Percentiles rank a stretch among this genome's conserved stretches.
Evolutionary conservation across 1,284 basidiomycete genomes (phyloP).

Genomic region (Boletus mariae): DNA sequence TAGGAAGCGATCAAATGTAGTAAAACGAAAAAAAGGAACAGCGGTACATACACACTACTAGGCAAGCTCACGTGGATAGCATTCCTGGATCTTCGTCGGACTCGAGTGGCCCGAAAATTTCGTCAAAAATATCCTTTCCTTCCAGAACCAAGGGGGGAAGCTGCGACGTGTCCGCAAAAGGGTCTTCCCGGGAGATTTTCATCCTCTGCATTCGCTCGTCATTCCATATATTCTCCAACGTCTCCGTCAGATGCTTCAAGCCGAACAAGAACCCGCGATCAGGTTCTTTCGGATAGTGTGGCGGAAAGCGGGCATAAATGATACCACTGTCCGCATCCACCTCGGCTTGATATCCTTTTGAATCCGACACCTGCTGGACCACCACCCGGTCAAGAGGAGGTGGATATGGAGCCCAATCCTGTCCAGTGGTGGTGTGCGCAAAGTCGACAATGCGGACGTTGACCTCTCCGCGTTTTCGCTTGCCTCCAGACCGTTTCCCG

Average conservation of each 20-base stretch:
- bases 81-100: slow-evolving; percentile 66
- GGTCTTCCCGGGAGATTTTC: slow-evolving; percentile 60
- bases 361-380: slow-evolving; percentile 50
- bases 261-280: slow-evolving; percentile 95
- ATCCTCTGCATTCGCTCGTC: slow-evolving; percentile 70
- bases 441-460: slow-evolving; percentile 98
- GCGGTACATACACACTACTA: neutral
- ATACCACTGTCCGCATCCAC: slow-evolving; percentile 77
- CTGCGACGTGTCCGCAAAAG: slow-evolving; percentile 42
- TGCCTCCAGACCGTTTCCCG: slow-evolving; percentile 54
- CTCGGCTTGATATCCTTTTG: slow-evolving; percentile 77
- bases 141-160: slow-evolving; percentile 62
- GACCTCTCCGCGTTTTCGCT: slow-evolving; percentile 82
- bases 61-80: slow-evolving; percentile 58
- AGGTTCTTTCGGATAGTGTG: slow-evolving; percentile 83
- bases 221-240: slow-evolving; percentile 81
- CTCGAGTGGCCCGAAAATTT: slow-evolving; percentile 57
- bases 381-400: slow-evolving; percentile 37
- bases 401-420: slow-evolving; percentile 78
- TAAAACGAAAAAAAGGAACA: neutral
- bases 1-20: neutral
- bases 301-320: slow-evolving; percentile 87
- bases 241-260: slow-evolving; percentile 73
- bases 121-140: slow-evolving; percentile 73
- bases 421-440: slow-evolving; percentile 95